These are phyloP conservation scores for Alloteropsis semialata DNA, from an alignment of 176 grass and related monocot species.

Conservation along the genomic window DNA sequence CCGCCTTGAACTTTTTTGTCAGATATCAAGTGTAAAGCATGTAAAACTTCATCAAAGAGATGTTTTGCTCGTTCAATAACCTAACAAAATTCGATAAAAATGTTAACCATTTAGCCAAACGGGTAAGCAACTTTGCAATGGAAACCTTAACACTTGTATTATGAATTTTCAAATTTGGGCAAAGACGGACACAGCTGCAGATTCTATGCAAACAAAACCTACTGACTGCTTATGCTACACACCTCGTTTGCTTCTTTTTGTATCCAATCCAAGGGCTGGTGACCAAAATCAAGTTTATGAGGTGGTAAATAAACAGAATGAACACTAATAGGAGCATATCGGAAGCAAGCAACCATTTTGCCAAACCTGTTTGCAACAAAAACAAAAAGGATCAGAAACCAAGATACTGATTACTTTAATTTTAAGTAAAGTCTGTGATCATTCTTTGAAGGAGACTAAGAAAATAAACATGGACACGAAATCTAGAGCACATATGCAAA, in stretches of 20 bases:
- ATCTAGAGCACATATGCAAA: background rate
- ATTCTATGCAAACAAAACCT: conserved; percentile 37
- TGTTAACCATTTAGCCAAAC: conserved; percentile 16
- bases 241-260: conserved; percentile 86
- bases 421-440: conserved; percentile 5
- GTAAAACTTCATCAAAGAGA: conserved; percentile 72
- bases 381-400: conserved; percentile 29
- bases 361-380: conserved; percentile 67
- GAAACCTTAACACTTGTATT: background rate
- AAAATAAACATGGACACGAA: conserved; percentile 4
- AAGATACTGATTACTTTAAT: conserved; percentile 6
- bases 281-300: conserved; percentile 83
- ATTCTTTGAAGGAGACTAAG: conserved; percentile 16
- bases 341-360: conserved; percentile 87
- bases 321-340: conserved; percentile 79
- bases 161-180: conserved; percentile 4
- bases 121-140: conserved; percentile 9
- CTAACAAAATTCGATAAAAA: conserved; percentile 46
- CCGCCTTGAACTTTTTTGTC: conserved; percentile 44
- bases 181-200: background rate
- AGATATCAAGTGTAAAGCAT: conserved; percentile 35
- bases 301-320: conserved; percentile 89
- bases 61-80: conserved; percentile 58
- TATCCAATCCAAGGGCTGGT: conserved; percentile 83
- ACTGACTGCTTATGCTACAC: conserved; percentile 29